phyloP scores from a whole-genome alignment of 345 rosid genomes.

The Aethionema arabicum region DNA sequence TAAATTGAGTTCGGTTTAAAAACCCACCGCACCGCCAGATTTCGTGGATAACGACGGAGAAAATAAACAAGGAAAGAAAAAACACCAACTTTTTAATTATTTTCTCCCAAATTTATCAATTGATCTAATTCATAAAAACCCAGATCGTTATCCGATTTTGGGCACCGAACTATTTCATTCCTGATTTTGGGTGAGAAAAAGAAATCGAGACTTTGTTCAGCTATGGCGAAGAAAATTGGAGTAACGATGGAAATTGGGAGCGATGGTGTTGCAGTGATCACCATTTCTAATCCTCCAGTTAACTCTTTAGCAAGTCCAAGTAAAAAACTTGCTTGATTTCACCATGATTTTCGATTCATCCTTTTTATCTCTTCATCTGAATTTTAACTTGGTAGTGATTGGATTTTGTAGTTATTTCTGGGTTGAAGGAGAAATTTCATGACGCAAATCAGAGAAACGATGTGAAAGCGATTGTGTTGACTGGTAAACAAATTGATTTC shows the following conservation, averaged over 20 bases:
- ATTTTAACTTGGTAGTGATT: not conserved
- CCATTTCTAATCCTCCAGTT: slow-evolving; percentile 93
- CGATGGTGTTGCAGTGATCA: slow-evolving; percentile 89
- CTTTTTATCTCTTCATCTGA: not conserved
- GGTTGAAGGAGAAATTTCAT: slow-evolving; percentile 66
- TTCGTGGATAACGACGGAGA: too few relatives aligned
- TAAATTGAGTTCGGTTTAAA: too few relatives aligned
- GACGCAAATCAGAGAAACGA: slow-evolving; percentile 74
- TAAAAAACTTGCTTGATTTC: slow-evolving; percentile 19
- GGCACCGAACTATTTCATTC: not conserved
- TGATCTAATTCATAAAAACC: not conserved
- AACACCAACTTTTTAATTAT: too few relatives aligned
- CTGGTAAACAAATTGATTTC: slow-evolving; percentile 44
- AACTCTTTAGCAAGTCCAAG: slow-evolving; percentile 79
- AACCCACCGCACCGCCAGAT: too few relatives aligned
- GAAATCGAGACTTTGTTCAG: slow-evolving; percentile 2
- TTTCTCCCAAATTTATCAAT: too few relatives aligned
- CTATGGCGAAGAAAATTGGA: slow-evolving; percentile 53
- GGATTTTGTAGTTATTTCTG: slow-evolving; percentile 54
- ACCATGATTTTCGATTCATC: not conserved
- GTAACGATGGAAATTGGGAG: slow-evolving; percentile 71
- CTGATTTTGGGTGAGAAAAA: not conserved
- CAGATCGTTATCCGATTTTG: slow-evolving; percentile 9
- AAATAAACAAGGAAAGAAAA: too few relatives aligned
- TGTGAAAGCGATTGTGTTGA: slow-evolving; percentile 82